A percentile compares a stretch with the other conserved stretches of the same genome.
phyloP scores from a whole-genome alignment of 2,329 filamentous ascomycete genomes.

The Colletotrichum musicola region DNA sequence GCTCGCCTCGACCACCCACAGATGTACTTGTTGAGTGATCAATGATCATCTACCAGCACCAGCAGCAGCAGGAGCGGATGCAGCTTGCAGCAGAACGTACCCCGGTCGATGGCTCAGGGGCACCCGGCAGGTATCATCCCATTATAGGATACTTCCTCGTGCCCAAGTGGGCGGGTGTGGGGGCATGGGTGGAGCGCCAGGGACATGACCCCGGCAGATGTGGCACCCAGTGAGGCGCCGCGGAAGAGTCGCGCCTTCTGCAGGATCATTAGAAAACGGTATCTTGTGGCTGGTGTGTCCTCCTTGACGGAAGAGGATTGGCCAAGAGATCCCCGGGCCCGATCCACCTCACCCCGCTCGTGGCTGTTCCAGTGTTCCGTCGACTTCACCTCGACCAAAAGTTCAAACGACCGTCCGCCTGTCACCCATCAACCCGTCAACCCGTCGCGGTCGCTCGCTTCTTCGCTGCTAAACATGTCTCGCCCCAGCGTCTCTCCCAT shows the following conservation, averaged over 20 bases:
- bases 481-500: not conserved
- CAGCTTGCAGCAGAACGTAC: not conserved
- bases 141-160: constrained; percentile 26
- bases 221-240: constrained; percentile 2
- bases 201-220: not conserved
- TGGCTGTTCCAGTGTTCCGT: constrained; percentile 5
- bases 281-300: constrained; percentile 15
- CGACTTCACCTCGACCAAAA: not conserved
- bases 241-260: not conserved
- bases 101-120: not conserved
- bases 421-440: no score
- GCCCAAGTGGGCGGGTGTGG: constrained; percentile 17
- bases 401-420: not conserved
- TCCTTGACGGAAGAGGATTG: constrained; percentile 9
- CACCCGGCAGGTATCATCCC: constrained; percentile 18
- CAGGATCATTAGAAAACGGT: constrained; percentile 19
- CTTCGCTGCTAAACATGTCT: constrained; percentile 6
- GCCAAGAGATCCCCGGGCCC: not conserved
- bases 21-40: not conserved
- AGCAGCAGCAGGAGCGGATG: no score
- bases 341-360: not conserved
- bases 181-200: not conserved
- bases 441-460: not conserved
- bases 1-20: constrained; percentile 5
- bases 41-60: no score